Evolutionary conservation across 306 rosid genomes (phyloP).

Genomic region (Fagus sylvatica): DNA sequence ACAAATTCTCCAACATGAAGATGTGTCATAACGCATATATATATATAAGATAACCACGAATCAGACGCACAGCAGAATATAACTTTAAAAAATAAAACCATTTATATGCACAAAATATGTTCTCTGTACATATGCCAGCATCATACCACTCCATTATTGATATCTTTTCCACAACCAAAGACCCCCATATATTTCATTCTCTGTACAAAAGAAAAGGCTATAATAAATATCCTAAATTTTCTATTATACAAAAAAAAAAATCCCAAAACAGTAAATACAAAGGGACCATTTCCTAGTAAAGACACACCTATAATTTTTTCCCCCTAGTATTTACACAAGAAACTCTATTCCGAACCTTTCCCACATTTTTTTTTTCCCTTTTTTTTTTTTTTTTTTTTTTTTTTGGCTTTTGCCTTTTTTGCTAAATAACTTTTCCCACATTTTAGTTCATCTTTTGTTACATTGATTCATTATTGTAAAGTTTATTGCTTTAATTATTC

Average conservation of each 20-base stretch:
- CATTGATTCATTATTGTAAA: not conserved
- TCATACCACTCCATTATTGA: constrained; percentile 5
- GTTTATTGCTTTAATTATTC: not conserved
- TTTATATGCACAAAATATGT: constrained; percentile 13
- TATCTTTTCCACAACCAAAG: not conserved
- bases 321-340: not conserved
- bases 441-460: not conserved
- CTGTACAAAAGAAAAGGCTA: not conserved
- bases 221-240: not conserved
- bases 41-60: not conserved
- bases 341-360: not conserved
- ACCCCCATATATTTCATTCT: not conserved
- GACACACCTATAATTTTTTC: not conserved
- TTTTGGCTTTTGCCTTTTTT: not conserved
- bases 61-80: not conserved
- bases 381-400: not conserved
- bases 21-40: not conserved
- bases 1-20: not conserved
- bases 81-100: not conserved
- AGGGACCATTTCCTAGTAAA: not conserved
- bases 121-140: not conserved
- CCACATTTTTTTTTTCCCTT: not conserved
- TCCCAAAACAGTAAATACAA: not conserved
- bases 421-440: not conserved
- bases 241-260: not conserved